Evolutionary conservation across 805 yeast species (phyloP), one percentile per base, ranked within the genome.

Genomic region (Candida pini): DNA sequence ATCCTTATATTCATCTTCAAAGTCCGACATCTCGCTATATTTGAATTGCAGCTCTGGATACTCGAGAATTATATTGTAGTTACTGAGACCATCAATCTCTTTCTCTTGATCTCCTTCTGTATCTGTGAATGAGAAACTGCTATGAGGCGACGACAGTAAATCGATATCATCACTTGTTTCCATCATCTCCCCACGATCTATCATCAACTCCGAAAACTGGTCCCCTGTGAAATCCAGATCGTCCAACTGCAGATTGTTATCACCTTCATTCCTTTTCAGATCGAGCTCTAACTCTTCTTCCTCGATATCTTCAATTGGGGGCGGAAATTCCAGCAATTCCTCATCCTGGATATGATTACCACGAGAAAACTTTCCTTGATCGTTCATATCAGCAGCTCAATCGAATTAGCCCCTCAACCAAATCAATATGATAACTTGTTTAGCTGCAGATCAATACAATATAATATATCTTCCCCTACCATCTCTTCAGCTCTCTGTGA

Each of bases 21-120:
- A 50, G 2, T 49, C 38, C 9, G 62, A 57, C 1, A 50, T 46
- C 32, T 71, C 75, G 4, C 51, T 30, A 38, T 62, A 64, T 4
- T 56, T 49, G 56, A 71, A 78, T 5, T 64, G 56, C 5, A 77
- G 50, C 18, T 61, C 63, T 0, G 78, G 75, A 35, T 53, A 53
- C 31, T 56, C 62, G 15, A 61, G 33, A 7, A 61, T 51, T 20
- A 61, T 49, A 34, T 59, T 56, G 33, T 41, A 52, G 35, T 59
- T 58, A 26, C 53, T 55, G 30, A 59, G 41, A 0, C 62, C 62
- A 35, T 59, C 63, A 15, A 58, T 48, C 30, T 49, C 58, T 24
- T 47, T 49, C 21, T 56, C 60, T 19, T 41, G 52, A 22, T 22
- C 25, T 12, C n/a, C 36, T 26, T 38, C 41, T 21, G 40, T 41